Evolutionary conservation across 345 rosid genomes (phyloP).

Genomic region (Brassica nigra): DNA sequence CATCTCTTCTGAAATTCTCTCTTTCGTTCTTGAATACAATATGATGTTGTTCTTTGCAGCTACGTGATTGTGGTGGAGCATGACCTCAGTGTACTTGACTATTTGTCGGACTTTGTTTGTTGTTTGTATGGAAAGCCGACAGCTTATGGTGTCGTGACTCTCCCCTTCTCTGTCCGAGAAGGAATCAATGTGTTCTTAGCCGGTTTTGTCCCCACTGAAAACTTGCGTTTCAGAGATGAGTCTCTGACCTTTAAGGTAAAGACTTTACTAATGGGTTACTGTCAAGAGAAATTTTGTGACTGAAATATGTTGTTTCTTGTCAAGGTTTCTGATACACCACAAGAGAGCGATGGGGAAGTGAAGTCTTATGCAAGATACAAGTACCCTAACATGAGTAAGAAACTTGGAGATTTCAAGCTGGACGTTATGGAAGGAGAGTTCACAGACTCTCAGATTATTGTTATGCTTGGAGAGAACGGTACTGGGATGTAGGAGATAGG

Average conservation of each 20-base stretch:
- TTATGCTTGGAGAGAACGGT: background rate
- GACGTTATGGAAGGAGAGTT: background rate
- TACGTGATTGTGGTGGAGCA: slow-evolving; percentile 1
- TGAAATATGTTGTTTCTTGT: background rate
- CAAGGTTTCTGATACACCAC: background rate
- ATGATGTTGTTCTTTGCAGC: background rate
- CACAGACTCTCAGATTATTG: background rate
- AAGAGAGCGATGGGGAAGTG: background rate
- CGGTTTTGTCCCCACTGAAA: background rate
- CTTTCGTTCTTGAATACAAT: background rate
- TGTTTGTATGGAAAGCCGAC: slow-evolving; percentile 2
- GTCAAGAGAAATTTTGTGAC: background rate
- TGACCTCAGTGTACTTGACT: background rate
- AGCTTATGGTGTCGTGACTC: background rate
- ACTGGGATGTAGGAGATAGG: too few relatives aligned
- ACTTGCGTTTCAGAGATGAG: background rate
- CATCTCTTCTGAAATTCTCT: background rate
- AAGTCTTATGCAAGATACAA: background rate
- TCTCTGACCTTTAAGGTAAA: background rate
- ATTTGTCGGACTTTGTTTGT: background rate
- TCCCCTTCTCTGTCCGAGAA: slow-evolving; percentile 3
- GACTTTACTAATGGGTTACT: background rate
- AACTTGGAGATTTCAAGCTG: background rate
- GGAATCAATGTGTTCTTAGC: background rate
- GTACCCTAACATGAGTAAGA: background rate